Percentiles rank a stretch among this genome's conserved stretches.
phyloP scores from a whole-genome alignment of 495 filamentous ascomycete species.

The Terfezia claveryi region DNA sequence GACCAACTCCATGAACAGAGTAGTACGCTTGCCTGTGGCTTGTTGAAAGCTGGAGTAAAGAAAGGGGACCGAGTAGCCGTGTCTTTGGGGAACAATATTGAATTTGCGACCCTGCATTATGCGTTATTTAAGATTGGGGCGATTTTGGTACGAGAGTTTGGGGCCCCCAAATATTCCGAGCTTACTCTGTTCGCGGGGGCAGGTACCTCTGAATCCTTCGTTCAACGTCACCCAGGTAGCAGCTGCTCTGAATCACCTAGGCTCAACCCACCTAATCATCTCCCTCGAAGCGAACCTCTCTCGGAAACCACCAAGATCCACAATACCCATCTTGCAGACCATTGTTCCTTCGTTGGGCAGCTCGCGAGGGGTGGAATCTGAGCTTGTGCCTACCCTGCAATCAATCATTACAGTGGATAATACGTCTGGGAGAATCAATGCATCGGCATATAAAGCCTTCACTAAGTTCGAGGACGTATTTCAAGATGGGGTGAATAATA shows the following conservation, averaged over 20 bases:
- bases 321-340: conserved; percentile 42
- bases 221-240: conserved; percentile 67
- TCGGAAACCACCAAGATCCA: conserved; percentile 56
- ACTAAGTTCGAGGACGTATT: conserved; percentile 36
- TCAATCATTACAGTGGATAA: conserved; percentile 67
- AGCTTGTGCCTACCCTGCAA: conserved; percentile 43
- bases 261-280: conserved; percentile 55
- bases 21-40: conserved; percentile 51
- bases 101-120: conserved; percentile 65
- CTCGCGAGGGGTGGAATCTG: conserved; percentile 21
- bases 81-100: conserved; percentile 62
- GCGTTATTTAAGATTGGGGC: conserved; percentile 83
- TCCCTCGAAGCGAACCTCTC: conserved; percentile 69
- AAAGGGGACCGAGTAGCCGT: conserved; percentile 78
- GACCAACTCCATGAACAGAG: conserved; percentile 49
- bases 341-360: conserved; percentile 37
- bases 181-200: conserved; percentile 16
- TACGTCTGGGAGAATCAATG: conserved; percentile 35
- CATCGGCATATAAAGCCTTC: conserved; percentile 24
- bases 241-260: conserved; percentile 55
- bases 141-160: conserved; percentile 31
- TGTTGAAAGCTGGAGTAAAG: conserved; percentile 46
- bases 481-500: conserved; percentile 22
- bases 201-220: conserved; percentile 68
- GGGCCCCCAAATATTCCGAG: conserved; percentile 12